Evolutionary conservation across 2,329 filamentous ascomycete genomes (phyloP).

Genomic region (Fusarium tricinctum): DNA sequence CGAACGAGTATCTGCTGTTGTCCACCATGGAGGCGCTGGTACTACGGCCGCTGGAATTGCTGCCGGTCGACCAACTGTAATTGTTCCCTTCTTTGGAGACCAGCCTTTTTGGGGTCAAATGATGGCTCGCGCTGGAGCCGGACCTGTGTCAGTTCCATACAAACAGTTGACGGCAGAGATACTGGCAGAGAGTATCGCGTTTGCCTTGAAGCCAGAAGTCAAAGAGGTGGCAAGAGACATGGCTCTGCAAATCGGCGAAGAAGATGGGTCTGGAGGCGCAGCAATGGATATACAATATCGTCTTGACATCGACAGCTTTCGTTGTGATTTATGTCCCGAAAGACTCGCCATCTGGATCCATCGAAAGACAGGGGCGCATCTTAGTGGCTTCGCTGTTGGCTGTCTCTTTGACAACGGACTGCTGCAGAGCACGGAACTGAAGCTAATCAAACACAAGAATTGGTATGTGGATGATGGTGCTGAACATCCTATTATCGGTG

Average conservation of each 20-base stretch:
- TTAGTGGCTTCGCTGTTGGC: conserved; percentile 73
- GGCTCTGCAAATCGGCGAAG: conserved; percentile 65
- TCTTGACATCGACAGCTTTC: conserved; percentile 66
- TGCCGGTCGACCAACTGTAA: conserved; percentile 71
- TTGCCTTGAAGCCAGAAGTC: conserved; percentile 65
- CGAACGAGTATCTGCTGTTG: conserved; percentile 68
- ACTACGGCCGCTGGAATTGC: conserved; percentile 75
- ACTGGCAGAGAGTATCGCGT: conserved; percentile 66
- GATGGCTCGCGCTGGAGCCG: conserved; percentile 71
- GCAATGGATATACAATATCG: conserved; percentile 68
- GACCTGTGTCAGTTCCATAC: conserved; percentile 69
- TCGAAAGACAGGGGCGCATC: conserved; percentile 64
- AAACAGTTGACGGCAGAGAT: conserved; percentile 70
- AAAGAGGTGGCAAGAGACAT: conserved; percentile 58
- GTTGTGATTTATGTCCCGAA: conserved; percentile 70
- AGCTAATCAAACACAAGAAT: conserved; percentile 62
- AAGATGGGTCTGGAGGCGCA: conserved; percentile 67
- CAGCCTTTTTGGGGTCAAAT: conserved; percentile 78
- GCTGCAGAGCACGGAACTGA: conserved; percentile 69
- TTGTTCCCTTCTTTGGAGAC: conserved; percentile 76
- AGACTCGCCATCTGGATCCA: conserved; percentile 73
- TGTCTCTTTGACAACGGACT: conserved; percentile 68
- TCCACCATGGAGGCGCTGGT: conserved; percentile 76
- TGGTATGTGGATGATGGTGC: conserved; percentile 77
- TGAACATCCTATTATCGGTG: conserved; percentile 74